phyloP scores from a whole-genome alignment of 2,329 filamentous ascomycete species.

The Cercospora zeae-maydis region DNA sequence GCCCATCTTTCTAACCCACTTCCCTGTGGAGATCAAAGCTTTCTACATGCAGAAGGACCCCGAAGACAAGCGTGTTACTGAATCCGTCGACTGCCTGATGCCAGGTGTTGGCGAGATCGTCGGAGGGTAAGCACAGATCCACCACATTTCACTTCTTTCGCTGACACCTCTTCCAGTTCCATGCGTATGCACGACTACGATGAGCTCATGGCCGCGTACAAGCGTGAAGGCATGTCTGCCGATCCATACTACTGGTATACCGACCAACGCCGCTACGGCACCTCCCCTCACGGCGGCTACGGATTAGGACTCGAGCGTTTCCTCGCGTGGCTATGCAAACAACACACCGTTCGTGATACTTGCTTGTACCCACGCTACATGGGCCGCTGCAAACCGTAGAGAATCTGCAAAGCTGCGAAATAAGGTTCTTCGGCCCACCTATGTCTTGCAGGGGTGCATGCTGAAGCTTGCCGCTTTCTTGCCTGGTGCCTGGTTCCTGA shows the following conservation, averaged over 20 bases:
- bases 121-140: constrained; percentile 12
- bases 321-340: constrained; percentile 64
- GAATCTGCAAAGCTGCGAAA: background rate
- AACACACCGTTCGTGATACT: constrained; percentile 63
- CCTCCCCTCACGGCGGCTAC: constrained; percentile 87
- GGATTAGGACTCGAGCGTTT: constrained; percentile 86
- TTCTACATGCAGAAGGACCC: constrained; percentile 97
- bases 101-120: constrained; percentile 97
- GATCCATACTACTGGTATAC: constrained; percentile 97
- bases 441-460: background rate
- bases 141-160: background rate
- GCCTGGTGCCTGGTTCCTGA: background rate
- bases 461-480: background rate
- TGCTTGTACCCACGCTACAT: constrained; percentile 79
- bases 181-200: constrained; percentile 95
- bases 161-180: constrained; percentile 60
- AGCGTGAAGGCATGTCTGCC: constrained; percentile 79
- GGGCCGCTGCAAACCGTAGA: constrained; percentile 70
- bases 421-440: background rate
- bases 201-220: constrained; percentile 83
- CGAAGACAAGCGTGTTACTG: constrained; percentile 76
- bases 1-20: constrained; percentile 95
- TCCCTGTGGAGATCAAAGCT: constrained; percentile 95
- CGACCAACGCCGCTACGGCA: constrained; percentile 73
- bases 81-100: constrained; percentile 85